Percentiles rank a stretch among this genome's conserved stretches.
Evolutionary conservation across 2,329 filamentous ascomycete genomes (phyloP).

Genomic region (Sporothrix inflata): DNA sequence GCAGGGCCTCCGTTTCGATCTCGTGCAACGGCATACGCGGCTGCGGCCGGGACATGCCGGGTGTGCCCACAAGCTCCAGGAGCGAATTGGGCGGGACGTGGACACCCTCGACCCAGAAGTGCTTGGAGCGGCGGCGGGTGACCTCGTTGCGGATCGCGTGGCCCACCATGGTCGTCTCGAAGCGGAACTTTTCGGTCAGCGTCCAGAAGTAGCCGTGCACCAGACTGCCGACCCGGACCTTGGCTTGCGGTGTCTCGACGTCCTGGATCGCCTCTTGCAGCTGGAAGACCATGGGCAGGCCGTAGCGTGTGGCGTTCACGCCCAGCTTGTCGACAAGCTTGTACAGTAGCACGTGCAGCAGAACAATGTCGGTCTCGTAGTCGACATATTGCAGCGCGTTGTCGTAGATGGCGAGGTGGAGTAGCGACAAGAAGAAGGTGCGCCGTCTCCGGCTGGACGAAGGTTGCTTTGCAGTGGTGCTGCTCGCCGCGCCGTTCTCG

Average conservation of each 20-base stretch:
- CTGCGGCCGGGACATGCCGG: slow-evolving; percentile 50
- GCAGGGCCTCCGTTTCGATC: slow-evolving; percentile 65
- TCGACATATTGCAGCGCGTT: slow-evolving; percentile 74
- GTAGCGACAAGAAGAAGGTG: slow-evolving; percentile 76
- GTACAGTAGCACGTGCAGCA: slow-evolving; percentile 76
- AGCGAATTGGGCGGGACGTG: slow-evolving; percentile 66
- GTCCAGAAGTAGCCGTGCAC: slow-evolving; percentile 90
- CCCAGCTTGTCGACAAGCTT: slow-evolving; percentile 77
- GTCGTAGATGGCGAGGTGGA: slow-evolving; percentile 90
- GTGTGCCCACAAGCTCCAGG: slow-evolving; percentile 63
- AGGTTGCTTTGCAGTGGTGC: not conserved
- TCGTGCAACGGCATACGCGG: slow-evolving; percentile 54
- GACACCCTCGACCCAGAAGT: slow-evolving; percentile 78
- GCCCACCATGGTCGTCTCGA: slow-evolving; percentile 71
- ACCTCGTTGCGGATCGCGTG: slow-evolving; percentile 77
- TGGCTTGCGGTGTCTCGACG: slow-evolving; percentile 66
- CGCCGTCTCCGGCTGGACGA: slow-evolving; percentile 50
- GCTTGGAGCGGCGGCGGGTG: slow-evolving; percentile 69
- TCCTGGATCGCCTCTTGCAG: slow-evolving; percentile 82
- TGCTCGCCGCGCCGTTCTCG: slow-evolving; percentile 50
- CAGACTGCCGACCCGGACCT: slow-evolving; percentile 79
- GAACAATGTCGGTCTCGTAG: slow-evolving; percentile 72
- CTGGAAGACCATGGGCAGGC: slow-evolving; percentile 85
- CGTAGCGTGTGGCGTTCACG: slow-evolving; percentile 77
- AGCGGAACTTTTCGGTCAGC: slow-evolving; percentile 74